A percentile compares a stretch with the other conserved stretches of the same genome.
These are phyloP conservation scores for Phlegmacium glaucopus DNA, from an alignment of 768 basidiomycete genomes.

Conservation along the genomic window DNA sequence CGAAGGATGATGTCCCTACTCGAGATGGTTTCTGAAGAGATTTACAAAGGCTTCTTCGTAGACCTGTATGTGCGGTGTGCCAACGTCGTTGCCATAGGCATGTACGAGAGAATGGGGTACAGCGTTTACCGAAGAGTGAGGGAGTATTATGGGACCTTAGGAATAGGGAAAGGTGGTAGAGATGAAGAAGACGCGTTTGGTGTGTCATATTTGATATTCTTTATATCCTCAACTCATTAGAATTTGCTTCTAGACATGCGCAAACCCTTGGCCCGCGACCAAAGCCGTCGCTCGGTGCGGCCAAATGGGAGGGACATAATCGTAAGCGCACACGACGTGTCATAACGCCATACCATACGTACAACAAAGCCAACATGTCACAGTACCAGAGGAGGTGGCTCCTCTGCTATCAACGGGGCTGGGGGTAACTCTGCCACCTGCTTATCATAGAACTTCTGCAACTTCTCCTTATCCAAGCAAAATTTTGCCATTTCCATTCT, in stretches of 20 bases:
- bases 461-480: constrained; percentile 52
- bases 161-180: constrained; percentile 68
- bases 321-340: constrained; percentile 58
- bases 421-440: constrained; percentile 52
- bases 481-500: constrained; percentile 58
- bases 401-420: constrained; percentile 35
- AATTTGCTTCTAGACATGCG: constrained; percentile 50
- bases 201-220: constrained; percentile 34
- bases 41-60: constrained; percentile 85
- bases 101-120: constrained; percentile 94
- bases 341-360: constrained; percentile 27
- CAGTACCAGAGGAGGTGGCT: constrained; percentile 52
- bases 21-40: constrained; percentile 79
- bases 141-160: constrained; percentile 85
- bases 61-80: constrained; percentile 94
- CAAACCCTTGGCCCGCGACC: constrained; percentile 67
- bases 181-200: constrained; percentile 93
- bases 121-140: constrained; percentile 88
- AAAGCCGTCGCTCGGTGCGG: constrained; percentile 59
- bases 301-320: constrained; percentile 72
- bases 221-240: neutral
- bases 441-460: constrained; percentile 73
- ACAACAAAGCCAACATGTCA: constrained; percentile 21
- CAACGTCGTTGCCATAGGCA: constrained; percentile 76
- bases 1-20: constrained; percentile 84